Percentiles rank a stretch among this genome's conserved stretches.
These are phyloP conservation scores for Tagetes patula DNA, from an alignment of 129 eudicot genomes.

Conservation along the genomic window DNA sequence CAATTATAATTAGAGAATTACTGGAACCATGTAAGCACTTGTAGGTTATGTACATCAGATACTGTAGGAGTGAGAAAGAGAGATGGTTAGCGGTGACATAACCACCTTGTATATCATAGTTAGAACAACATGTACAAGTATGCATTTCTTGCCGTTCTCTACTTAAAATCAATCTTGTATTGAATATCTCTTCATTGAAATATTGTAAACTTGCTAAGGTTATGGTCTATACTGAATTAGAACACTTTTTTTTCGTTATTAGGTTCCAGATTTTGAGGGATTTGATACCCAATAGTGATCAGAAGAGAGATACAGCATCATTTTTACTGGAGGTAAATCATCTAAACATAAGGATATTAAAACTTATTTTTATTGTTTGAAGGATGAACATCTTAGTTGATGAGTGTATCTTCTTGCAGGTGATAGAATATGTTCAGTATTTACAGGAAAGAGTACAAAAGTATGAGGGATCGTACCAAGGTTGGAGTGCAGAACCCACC, in stretches of 20 bases:
- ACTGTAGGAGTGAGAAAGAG: neutral
- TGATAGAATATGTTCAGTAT: constrained; percentile 80
- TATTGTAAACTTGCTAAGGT: constrained; percentile 7
- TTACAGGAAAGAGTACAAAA: constrained; percentile 84
- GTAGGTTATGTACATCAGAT: neutral
- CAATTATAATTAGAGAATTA: neutral
- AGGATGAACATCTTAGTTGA: constrained; percentile 11
- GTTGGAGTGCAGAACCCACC: constrained; percentile 85
- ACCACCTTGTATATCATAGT: neutral
- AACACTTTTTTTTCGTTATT: constrained; percentile 17
- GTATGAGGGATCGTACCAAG: constrained; percentile 82
- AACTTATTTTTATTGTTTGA: neutral
- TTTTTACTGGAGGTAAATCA: constrained; percentile 73
- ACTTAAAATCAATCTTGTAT: neutral
- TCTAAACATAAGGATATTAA: neutral
- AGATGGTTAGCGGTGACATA: neutral
- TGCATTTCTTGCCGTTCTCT: neutral
- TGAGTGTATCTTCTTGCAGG: constrained; percentile 46
- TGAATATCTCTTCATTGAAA: neutral
- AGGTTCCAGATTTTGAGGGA: constrained; percentile 92
- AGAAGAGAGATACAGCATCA: constrained; percentile 95
- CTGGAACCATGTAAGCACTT: neutral
- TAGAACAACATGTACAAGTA: neutral
- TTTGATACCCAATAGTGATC: constrained; percentile 88
- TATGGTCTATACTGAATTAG: neutral